Evolutionary conservation across 192 early-diverging fungal genomes (phyloP).

Genomic region (Umbelopsis vinacea): DNA sequence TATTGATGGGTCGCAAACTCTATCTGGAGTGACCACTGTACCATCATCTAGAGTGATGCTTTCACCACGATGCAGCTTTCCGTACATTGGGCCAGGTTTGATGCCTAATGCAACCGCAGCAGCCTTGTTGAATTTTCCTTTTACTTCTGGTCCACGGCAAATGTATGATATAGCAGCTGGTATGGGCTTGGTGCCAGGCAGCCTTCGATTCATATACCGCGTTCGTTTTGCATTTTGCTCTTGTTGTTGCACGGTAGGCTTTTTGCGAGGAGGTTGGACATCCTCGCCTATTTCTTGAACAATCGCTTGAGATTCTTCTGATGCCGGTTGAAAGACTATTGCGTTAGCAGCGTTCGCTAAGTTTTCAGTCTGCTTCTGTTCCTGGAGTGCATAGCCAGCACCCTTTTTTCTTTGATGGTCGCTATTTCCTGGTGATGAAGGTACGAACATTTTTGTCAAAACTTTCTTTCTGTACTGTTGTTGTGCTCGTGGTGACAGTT

Average conservation of each 20-base stretch:
- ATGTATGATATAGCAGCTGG: slow-evolving; percentile 70
- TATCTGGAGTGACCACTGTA: slow-evolving; percentile 67
- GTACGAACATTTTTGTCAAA: slow-evolving; percentile 8
- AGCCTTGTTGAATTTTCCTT: slow-evolving; percentile 79
- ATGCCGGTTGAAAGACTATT: neutral
- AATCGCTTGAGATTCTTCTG: slow-evolving; percentile 15
- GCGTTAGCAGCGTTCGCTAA: neutral
- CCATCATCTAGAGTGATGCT: slow-evolving; percentile 65
- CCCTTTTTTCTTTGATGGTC: neutral
- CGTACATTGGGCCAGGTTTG: slow-evolving; percentile 63
- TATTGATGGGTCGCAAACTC: slow-evolving; percentile 52
- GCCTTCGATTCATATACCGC: slow-evolving; percentile 23
- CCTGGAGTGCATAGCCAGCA: neutral
- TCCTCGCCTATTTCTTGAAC: slow-evolving; percentile 12
- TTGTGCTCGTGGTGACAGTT: slow-evolving; percentile 1
- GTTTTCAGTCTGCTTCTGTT: neutral
- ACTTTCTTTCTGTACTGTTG: slow-evolving; percentile 7
- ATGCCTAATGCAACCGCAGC: slow-evolving; percentile 72
- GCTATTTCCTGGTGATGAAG: neutral
- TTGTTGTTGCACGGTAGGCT: neutral
- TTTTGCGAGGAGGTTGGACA: neutral
- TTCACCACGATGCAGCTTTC: slow-evolving; percentile 65
- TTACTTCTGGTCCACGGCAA: slow-evolving; percentile 70
- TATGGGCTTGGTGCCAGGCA: slow-evolving; percentile 55
- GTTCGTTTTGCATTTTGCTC: neutral